Evolutionary conservation across 192 early-diverging fungal species (phyloP).

Genomic region (Podila horticola): DNA sequence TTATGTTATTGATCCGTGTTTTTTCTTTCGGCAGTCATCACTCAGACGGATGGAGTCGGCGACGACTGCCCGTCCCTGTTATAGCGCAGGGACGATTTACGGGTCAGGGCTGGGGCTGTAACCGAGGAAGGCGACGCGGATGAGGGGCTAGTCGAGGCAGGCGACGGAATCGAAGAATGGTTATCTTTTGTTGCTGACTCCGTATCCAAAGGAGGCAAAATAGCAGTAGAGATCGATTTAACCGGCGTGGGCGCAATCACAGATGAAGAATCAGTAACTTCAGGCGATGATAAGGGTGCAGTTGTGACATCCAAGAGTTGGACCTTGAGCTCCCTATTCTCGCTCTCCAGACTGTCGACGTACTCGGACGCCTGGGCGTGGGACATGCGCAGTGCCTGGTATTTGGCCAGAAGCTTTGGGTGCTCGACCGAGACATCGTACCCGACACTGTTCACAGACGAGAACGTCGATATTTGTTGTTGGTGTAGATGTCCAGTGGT

Average conservation of each 20-base stretch:
- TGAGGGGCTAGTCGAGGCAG: neutral
- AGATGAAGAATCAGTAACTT: neutral
- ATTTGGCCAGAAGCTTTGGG: constrained; percentile 19
- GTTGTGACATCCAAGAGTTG: constrained; percentile 14
- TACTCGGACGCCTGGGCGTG: constrained; percentile 37
- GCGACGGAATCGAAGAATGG: neutral
- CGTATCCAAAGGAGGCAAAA: constrained; percentile 20
- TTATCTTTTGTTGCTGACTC: neutral
- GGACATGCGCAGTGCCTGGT: constrained; percentile 22
- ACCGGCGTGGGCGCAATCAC: neutral
- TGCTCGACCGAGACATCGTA: constrained; percentile 33
- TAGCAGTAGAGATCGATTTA: constrained; percentile 11
- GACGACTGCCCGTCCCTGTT: constrained; percentile 11
- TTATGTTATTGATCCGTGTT: too few species aligned
- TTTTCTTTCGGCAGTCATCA: too few species aligned
- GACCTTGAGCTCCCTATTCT: constrained; percentile 27
- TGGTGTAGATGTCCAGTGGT: neutral
- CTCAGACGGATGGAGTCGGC: neutral
- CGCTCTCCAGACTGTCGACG: constrained; percentile 13
- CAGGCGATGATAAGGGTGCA: neutral
- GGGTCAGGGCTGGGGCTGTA: constrained; percentile 18
- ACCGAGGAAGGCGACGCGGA: constrained; percentile 7
- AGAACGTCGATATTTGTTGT: neutral
- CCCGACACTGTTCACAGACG: constrained; percentile 30
- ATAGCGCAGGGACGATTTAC: constrained; percentile 35